Evolutionary conservation across 306 rosid genomes (phyloP).

Genomic region (Carpinus viminea): DNA sequence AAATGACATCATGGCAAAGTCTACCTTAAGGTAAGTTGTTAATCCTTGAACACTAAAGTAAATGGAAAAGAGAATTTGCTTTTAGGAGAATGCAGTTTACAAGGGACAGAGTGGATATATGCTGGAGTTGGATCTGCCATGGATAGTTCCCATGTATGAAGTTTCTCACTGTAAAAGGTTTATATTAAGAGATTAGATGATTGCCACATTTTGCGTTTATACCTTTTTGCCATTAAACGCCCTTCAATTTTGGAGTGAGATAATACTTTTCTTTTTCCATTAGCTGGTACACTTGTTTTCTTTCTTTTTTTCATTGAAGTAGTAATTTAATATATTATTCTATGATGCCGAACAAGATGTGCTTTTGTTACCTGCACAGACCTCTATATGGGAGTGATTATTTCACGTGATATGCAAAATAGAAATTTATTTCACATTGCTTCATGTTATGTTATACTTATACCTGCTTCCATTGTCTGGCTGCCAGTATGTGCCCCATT

Average conservation of each 20-base stretch:
- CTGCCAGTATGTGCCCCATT: not conserved
- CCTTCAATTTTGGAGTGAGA: not conserved
- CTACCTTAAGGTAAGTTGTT: constrained; percentile 33
- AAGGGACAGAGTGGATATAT: not conserved
- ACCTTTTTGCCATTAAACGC: not conserved
- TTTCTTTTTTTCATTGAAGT: not conserved
- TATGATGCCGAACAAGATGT: not conserved
- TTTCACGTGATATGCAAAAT: not conserved
- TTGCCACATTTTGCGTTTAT: not conserved
- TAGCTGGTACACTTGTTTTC: not conserved
- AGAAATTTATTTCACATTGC: not conserved
- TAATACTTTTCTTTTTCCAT: not conserved
- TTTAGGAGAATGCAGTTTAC: not conserved
- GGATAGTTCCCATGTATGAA: not conserved
- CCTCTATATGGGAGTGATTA: too few species aligned
- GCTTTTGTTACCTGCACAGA: not conserved
- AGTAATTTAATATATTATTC: not conserved
- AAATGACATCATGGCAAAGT: constrained; percentile 4
- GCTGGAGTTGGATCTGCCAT: not conserved
- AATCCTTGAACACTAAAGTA: constrained; percentile 6
- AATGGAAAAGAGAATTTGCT: not conserved
- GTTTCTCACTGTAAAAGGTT: not conserved
- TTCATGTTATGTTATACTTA: not conserved
- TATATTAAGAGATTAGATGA: not conserved
- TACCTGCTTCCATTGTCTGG: not conserved